Evolutionary conservation across 371 early-diverging fungal species (phyloP).

Genomic region (Capillidium heterosporum): DNA sequence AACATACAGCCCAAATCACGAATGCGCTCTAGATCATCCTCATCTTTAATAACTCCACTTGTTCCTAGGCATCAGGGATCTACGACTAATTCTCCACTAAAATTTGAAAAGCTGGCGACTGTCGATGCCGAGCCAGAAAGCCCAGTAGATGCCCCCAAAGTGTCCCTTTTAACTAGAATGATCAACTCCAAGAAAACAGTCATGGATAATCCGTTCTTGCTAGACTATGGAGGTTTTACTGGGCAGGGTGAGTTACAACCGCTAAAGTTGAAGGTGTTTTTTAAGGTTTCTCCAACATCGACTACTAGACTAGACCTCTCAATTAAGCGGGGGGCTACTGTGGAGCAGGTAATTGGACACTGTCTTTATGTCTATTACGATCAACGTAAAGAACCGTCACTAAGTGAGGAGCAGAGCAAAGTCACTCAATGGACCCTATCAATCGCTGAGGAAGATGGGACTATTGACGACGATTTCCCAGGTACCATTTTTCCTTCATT

Average conservation of each 20-base stretch:
- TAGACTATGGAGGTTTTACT: conserved; percentile 37
- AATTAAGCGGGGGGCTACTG: conserved; percentile 63
- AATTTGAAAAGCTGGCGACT: conserved; percentile 3
- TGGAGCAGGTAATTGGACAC: conserved; percentile 84
- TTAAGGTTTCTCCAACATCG: conserved; percentile 29
- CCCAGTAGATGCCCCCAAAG: conserved; percentile 7
- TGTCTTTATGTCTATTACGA: conserved; percentile 63
- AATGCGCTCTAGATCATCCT: conserved; percentile 6
- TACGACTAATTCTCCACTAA: not conserved
- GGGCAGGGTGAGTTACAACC: conserved; percentile 36
- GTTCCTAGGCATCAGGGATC: not conserved
- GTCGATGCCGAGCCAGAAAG: not conserved
- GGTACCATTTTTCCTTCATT: conserved; percentile 23
- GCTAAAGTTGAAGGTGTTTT: conserved; percentile 39
- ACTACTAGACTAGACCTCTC: conserved; percentile 40
- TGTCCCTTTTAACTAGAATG: conserved; percentile 40
- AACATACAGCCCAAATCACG: conserved; percentile 1
- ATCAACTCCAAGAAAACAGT: conserved; percentile 34
- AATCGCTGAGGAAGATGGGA: conserved; percentile 89
- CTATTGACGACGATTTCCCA: conserved; percentile 89
- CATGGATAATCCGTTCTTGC: conserved; percentile 54
- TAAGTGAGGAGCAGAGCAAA: conserved; percentile 39
- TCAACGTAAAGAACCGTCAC: conserved; percentile 31
- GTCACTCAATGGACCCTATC: conserved; percentile 68
- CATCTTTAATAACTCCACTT: not conserved